Conservation (phyloP, 2,329 filamentous ascomycete genomes). For the Aureobasidium sp. region DNA sequence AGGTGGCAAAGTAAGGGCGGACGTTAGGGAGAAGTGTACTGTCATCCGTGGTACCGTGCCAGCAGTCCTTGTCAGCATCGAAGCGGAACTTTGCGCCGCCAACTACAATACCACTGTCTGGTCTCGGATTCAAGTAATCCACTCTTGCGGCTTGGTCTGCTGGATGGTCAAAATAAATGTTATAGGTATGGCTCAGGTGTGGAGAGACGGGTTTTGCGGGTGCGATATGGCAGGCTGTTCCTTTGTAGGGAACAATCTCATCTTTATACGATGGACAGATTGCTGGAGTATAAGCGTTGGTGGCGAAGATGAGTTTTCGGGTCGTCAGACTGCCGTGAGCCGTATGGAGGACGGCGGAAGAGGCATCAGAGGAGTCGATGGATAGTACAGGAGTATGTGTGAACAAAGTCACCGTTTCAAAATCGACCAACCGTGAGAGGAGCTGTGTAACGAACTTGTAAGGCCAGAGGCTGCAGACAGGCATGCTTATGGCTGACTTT, state of each 20-base stretch:
- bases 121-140: slow-evolving; percentile 38
- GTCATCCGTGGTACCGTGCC: slow-evolving; percentile 52
- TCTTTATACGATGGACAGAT: slow-evolving; percentile 26
- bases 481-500: slow-evolving; percentile 41
- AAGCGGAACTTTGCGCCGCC: slow-evolving; percentile 48
- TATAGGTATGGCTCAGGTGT: slow-evolving; percentile 36
- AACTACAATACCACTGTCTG: slow-evolving; percentile 49
- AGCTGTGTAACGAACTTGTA: slow-evolving; percentile 37
- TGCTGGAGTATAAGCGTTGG: slow-evolving; percentile 29
- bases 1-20: slow-evolving; percentile 38
- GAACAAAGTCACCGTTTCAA: slow-evolving; percentile 42
- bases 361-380: neutral
- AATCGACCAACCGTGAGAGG: slow-evolving; percentile 36
- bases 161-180: slow-evolving; percentile 54
- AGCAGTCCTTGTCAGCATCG: slow-evolving; percentile 34
- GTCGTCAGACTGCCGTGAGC: slow-evolving; percentile 19
- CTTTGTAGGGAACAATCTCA: slow-evolving; percentile 28
- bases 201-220: slow-evolving; percentile 16
- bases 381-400: slow-evolving; percentile 41
- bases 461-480: slow-evolving; percentile 34
- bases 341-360: slow-evolving; percentile 17
- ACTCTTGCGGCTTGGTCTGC: slow-evolving; percentile 29
- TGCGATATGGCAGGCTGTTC: slow-evolving; percentile 22
- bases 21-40: slow-evolving; percentile 42
- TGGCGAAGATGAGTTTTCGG: slow-evolving; percentile 27